Evolutionary conservation across 768 basidiomycete genomes (phyloP), one percentile per base, ranked within the genome.

Genomic region (Suillus occidentalis): DNA sequence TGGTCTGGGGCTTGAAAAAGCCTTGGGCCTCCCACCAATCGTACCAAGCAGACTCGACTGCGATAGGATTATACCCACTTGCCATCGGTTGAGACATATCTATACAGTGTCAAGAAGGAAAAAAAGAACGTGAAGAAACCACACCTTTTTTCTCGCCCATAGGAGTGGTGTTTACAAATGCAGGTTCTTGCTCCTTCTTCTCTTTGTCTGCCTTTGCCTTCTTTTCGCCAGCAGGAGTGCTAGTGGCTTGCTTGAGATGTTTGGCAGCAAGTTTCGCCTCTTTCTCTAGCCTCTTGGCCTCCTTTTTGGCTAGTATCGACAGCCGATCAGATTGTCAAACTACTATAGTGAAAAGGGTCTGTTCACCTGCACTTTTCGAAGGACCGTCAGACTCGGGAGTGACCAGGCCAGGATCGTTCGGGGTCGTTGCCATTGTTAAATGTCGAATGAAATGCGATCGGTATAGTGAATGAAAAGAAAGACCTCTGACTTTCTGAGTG

Each of bases 1-100:
- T 82, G 18, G 85, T 77, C 65, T 85, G 83, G 4, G 97, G 95
- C 69, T 88, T 86, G 86, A 97, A 97, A 82, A 90, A 97, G 5
- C 94, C 96, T 71, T 95, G 84, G 4, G 87, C 84, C 43, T 87
- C 82, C 97, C 97, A 98, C 97, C 97, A 99, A 71, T 97, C 94
- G 71, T 99, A 99, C 94, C 97, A 98, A 2, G 94, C 89, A 0
- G 95, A 83, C 74, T 99, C 97, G 65, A 99, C 91, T 40, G 92
- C 92, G 68, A 92, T 89, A 9, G 97, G 97, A 75, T 99, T 95
- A 79, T 99, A 99, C 4, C 92, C 93, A n/a, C 85, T 82, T 1
- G 92, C 85, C 92, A 99, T 97, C 4, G 94, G 89, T 65, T 88
- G 82, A 2, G 91, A 85, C 63, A 97, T 81, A 78, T 98, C 97